phyloP scores from a whole-genome alignment of 352 stramenopile genomes.

The Aphanomyces euteiches region DNA sequence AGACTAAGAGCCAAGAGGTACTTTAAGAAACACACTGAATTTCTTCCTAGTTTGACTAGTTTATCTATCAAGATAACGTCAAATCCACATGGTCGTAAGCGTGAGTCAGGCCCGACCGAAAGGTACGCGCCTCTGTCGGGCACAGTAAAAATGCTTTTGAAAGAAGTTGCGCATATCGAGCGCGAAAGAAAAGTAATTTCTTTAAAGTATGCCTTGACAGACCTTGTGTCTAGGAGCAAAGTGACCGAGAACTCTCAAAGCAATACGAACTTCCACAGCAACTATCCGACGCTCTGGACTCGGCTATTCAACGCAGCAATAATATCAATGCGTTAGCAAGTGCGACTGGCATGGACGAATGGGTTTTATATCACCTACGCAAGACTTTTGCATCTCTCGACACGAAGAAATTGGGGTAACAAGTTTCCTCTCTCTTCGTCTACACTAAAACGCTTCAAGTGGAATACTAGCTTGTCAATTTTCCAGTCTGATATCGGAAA shows the following conservation, averaged over 20 bases:
- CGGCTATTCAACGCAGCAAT: slow-evolving; percentile 5
- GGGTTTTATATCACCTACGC: slow-evolving; percentile 26
- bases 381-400: slow-evolving; percentile 17
- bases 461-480: slow-evolving; percentile 12
- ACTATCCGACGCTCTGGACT: slow-evolving; percentile 35
- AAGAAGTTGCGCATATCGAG: slow-evolving; percentile 52
- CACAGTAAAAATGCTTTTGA: slow-evolving; percentile 68
- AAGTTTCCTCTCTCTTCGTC: neutral
- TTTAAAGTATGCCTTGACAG: no score
- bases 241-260: no score
- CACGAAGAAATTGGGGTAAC: slow-evolving; percentile 16
- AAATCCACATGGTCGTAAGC: neutral
- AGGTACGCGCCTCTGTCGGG: slow-evolving; percentile 41
- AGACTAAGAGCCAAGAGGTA: slow-evolving; percentile 40
- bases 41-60: neutral
- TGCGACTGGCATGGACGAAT: slow-evolving; percentile 22
- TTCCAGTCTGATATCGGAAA: neutral
- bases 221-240: no score
- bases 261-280: slow-evolving; percentile 35
- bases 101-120: neutral
- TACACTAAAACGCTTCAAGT: neutral
- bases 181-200: slow-evolving; percentile 40
- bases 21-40: no score
- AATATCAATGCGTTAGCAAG: slow-evolving; percentile 20
- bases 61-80: neutral